Conservation (phyloP, 2,329 filamentous ascomycete genomes). For the Fusarium sublunatum region DNA sequence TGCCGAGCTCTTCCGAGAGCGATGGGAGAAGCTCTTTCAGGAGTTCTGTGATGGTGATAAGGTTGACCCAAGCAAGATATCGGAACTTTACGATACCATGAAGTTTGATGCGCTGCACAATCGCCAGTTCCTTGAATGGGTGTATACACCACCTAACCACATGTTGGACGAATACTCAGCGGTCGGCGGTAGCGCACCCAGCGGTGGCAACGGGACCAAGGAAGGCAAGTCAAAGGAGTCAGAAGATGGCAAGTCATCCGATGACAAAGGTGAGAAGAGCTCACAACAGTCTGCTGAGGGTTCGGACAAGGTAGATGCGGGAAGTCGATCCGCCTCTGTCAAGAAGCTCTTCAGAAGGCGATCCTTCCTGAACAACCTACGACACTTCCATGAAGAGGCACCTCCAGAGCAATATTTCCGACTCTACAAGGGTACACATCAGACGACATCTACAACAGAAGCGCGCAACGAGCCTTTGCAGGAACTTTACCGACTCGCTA, state of each 20-base stretch:
- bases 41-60: slow-evolving; percentile 98
- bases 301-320: slow-evolving; percentile 56
- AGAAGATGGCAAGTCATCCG: slow-evolving; percentile 54
- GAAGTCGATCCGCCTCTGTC: slow-evolving; percentile 51
- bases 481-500: slow-evolving; percentile 92
- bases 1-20: slow-evolving; percentile 90
- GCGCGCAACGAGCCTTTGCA: slow-evolving; percentile 87
- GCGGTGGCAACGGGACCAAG: slow-evolving; percentile 50
- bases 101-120: slow-evolving; percentile 99
- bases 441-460: slow-evolving; percentile 78
- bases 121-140: slow-evolving; percentile 94
- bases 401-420: slow-evolving; percentile 85
- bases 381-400: slow-evolving; percentile 65
- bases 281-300: slow-evolving; percentile 49
- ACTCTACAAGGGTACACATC: slow-evolving; percentile 81
- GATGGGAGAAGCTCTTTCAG: slow-evolving; percentile 97
- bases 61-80: slow-evolving; percentile 98
- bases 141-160: slow-evolving; percentile 86
- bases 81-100: slow-evolving; percentile 98
- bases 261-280: slow-evolving; percentile 52
- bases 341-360: slow-evolving; percentile 68
- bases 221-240: slow-evolving; percentile 56
- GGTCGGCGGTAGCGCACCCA: slow-evolving; percentile 49
- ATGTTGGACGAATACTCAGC: slow-evolving; percentile 76
- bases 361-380: slow-evolving; percentile 67